phyloP scores from a whole-genome alignment of 768 basidiomycete genomes.

The Boletus reticulatus region DNA sequence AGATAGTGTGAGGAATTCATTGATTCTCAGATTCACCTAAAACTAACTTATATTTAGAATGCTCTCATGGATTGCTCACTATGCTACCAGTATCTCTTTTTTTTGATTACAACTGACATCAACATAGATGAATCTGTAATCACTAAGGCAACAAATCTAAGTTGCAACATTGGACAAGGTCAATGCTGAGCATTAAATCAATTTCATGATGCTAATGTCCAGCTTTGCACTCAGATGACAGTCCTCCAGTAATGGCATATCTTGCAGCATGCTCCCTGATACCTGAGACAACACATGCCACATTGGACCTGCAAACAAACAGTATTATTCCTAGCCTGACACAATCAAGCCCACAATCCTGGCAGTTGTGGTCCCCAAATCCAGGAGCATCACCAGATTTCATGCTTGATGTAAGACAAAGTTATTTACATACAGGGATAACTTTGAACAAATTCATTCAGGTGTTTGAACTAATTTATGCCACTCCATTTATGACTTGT shows the following conservation, averaged over 20 bases:
- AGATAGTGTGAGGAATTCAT: not conserved
- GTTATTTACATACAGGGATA: too few relatives aligned
- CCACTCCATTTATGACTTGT: not conserved
- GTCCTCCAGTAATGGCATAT: not conserved
- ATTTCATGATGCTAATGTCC: not conserved
- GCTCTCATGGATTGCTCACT: not conserved
- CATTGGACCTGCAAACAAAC: conserved; percentile 2
- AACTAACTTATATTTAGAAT: not conserved
- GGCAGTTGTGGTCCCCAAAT: conserved; percentile 8
- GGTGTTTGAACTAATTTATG: not conserved
- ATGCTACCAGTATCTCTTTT: not conserved
- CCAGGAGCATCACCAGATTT: not conserved
- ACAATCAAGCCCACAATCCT: not conserved
- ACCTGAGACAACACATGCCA: not conserved
- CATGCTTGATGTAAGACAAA: not conserved
- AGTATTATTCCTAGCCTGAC: not conserved
- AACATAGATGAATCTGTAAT: not conserved
- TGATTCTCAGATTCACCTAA: not conserved
- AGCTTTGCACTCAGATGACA: not conserved
- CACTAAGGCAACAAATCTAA: not conserved
- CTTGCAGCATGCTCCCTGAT: conserved; percentile 9
- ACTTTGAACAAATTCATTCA: not conserved
- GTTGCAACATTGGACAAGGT: not conserved
- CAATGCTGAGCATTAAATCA: not conserved
- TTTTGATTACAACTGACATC: conserved; percentile 11